phyloP scores from a whole-genome alignment of 208 protist genomes.

The Leishmania braziliensis region DNA sequence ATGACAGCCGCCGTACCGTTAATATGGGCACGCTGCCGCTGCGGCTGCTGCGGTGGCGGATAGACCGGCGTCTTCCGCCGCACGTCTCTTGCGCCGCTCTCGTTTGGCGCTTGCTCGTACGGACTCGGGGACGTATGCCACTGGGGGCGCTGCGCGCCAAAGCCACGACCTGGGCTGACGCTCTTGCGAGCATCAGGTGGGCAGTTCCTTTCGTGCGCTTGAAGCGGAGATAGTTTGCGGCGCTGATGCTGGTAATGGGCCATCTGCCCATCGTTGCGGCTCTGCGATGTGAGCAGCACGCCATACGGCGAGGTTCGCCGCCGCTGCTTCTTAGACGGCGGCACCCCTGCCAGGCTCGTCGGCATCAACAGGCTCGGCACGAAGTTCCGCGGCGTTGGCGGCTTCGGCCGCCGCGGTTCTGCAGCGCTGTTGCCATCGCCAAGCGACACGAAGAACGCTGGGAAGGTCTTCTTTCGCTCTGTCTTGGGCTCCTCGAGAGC shows the following conservation, averaged over 20 bases:
- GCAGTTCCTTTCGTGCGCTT: conserved; percentile 1
- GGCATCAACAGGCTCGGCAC: conserved; percentile 36
- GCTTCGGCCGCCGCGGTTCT: conserved; percentile 71
- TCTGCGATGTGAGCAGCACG: neutral
- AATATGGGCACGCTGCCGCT: neutral
- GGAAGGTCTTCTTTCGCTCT: conserved; percentile 50
- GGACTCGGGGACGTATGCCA: conserved; percentile 7
- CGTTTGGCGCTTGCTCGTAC: conserved; percentile 6
- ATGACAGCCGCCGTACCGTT: neutral
- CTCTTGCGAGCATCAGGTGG: neutral
- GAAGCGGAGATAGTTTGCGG: neutral
- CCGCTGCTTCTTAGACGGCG: neutral
- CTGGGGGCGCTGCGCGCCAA: neutral
- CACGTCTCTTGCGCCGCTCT: neutral
- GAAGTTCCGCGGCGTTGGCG: conserved; percentile 77
- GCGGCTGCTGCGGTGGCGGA: neutral
- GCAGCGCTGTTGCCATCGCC: conserved; percentile 13
- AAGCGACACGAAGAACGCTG: conserved; percentile 75
- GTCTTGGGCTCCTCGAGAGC: conserved; percentile 61
- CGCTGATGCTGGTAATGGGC: neutral
- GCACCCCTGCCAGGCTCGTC: neutral
- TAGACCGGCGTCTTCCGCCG: neutral
- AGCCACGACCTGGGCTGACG: neutral
- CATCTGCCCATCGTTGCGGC: neutral
- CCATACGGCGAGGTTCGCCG: neutral